These are phyloP conservation scores for Citrullus amarus DNA, from an alignment of 306 rosid species.

Conservation along the genomic window DNA sequence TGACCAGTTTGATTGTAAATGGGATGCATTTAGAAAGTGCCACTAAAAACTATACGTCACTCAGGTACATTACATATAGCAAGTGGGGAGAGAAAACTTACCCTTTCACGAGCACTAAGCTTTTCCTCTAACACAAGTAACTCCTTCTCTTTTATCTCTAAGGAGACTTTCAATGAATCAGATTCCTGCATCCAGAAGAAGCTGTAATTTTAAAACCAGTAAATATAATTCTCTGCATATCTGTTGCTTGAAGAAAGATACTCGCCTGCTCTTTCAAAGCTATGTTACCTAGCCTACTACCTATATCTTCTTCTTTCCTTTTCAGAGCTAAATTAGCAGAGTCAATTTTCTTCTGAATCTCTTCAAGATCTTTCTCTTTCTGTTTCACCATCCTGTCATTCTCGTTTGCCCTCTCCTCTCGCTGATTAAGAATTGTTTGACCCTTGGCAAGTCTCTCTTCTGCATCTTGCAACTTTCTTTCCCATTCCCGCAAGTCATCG, in stretches of 20 bases:
- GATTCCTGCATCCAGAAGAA: slow-evolving; percentile 50
- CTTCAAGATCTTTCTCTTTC: slow-evolving; percentile 82
- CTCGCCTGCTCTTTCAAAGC: slow-evolving; percentile 67
- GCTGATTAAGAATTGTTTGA: slow-evolving; percentile 74
- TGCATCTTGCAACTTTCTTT: slow-evolving; percentile 78
- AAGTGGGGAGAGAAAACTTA: slow-evolving; percentile 21
- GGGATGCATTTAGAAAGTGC: background rate
- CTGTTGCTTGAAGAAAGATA: background rate
- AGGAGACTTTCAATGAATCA: slow-evolving; percentile 36
- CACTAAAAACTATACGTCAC: background rate
- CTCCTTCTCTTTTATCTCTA: slow-evolving; percentile 71
- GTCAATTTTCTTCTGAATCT: slow-evolving; percentile 70
- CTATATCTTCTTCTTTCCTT: slow-evolving; percentile 69
- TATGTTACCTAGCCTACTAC: slow-evolving; percentile 52
- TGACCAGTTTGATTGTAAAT: background rate
- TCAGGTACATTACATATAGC: background rate
- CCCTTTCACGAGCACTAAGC: slow-evolving; percentile 64
- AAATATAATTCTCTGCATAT: background rate
- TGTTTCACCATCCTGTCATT: slow-evolving; percentile 55
- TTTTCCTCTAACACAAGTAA: slow-evolving; percentile 57
- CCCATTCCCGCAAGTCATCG: slow-evolving; percentile 92
- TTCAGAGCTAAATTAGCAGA: slow-evolving; percentile 40
- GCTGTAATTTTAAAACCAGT: slow-evolving; percentile 8
- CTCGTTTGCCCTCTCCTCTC: slow-evolving; percentile 91
- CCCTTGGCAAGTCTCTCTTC: slow-evolving; percentile 85